These are phyloP conservation scores for Podila epicladia DNA, from an alignment of 192 early-diverging fungal genomes.

Conservation along the genomic window DNA sequence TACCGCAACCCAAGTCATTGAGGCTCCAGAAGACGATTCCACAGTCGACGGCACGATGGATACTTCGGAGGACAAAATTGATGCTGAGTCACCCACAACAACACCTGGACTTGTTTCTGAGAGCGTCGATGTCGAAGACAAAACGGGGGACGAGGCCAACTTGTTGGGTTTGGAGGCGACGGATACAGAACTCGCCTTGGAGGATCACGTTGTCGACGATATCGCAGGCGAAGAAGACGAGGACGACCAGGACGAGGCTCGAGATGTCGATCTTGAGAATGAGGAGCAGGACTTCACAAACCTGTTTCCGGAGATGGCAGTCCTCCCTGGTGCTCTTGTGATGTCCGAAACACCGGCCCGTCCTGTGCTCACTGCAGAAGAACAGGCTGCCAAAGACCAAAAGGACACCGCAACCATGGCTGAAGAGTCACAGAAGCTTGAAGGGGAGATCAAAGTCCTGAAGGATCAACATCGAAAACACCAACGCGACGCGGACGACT, in stretches of 20 bases:
- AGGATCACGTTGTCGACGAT: not conserved
- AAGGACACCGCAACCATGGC: conserved; percentile 49
- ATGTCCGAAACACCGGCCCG: not conserved
- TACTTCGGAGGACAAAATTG: not conserved
- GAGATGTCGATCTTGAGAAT: conserved; percentile 51
- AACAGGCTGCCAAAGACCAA: conserved; percentile 11
- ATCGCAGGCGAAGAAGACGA: conserved; percentile 17
- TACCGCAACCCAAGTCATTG: no score
- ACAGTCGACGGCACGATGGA: not conserved
- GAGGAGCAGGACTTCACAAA: conserved; percentile 60
- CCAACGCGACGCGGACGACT: conserved; percentile 66
- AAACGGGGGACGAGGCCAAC: not conserved
- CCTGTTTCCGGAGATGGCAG: conserved; percentile 36
- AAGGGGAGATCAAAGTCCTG: conserved; percentile 63
- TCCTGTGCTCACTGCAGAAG: conserved; percentile 13
- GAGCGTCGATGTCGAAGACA: conserved; percentile 22
- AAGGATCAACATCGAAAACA: conserved; percentile 61
- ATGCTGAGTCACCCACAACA: not conserved
- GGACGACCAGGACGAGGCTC: conserved; percentile 18
- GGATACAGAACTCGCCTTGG: no score
- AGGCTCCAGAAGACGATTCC: not conserved
- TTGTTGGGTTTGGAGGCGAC: no score
- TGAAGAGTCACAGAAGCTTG: conserved; percentile 54
- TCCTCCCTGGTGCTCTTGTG: conserved; percentile 31
- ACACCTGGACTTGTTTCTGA: not conserved